These are phyloP conservation scores for Thoreauomyces humboldtii DNA, from an alignment of 192 early-diverging fungal genomes.

Conservation along the genomic window DNA sequence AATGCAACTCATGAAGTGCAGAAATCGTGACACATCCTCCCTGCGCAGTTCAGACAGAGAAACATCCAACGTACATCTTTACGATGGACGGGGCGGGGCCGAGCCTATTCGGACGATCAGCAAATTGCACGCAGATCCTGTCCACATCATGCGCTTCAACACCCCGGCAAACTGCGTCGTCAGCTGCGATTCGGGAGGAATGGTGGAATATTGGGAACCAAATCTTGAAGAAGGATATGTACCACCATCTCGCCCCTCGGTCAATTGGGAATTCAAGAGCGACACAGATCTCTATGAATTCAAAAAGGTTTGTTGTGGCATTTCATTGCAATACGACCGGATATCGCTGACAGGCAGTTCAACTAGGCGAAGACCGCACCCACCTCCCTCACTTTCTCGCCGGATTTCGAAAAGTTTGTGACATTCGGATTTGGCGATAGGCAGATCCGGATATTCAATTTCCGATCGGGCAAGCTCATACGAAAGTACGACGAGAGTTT, in stretches of 20 bases:
- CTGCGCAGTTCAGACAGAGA: conserved; percentile 71
- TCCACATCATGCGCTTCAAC: conserved; percentile 82
- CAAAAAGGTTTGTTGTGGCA: conserved; percentile 71
- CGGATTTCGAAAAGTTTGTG: conserved; percentile 79
- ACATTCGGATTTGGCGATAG: conserved; percentile 82
- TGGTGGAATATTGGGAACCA: conserved; percentile 91
- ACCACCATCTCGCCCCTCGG: conserved; percentile 16
- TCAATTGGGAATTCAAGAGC: conserved; percentile 77
- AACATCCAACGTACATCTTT: conserved; percentile 69
- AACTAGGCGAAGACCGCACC: conserved; percentile 69
- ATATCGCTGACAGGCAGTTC: not conserved
- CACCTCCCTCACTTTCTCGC: conserved; percentile 77
- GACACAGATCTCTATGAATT: conserved; percentile 97
- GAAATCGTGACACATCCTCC: no score
- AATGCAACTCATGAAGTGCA: no score
- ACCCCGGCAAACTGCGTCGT: conserved; percentile 71
- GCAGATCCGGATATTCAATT: conserved; percentile 81
- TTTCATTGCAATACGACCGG: not conserved
- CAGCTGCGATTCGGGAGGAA: conserved; percentile 81
- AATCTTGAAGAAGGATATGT: conserved; percentile 42
- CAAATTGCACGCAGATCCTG: conserved; percentile 68
- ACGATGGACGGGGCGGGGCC: conserved; percentile 72
- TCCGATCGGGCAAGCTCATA: conserved; percentile 78
- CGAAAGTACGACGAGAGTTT: conserved; percentile 92
- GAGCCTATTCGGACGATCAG: conserved; percentile 62